A percentile compares a stretch with the other conserved stretches of the same genome.
These are phyloP conservation scores for Leavenworthia alabamica DNA, from an alignment of 345 rosid genomes.

Conservation along the genomic window DNA sequence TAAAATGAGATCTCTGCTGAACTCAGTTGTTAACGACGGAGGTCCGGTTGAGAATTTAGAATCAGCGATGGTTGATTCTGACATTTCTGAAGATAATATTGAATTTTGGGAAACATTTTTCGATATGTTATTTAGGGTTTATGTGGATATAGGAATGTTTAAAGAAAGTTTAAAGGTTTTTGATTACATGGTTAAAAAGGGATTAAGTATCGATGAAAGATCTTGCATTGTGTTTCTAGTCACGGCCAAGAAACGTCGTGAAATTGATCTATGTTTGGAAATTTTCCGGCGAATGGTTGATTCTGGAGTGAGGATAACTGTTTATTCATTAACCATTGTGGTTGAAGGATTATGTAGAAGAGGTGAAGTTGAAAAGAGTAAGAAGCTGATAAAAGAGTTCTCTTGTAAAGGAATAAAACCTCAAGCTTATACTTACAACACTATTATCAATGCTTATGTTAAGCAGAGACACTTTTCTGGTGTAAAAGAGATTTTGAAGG, in stretches of 20 bases:
- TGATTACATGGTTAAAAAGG: slow-evolving; percentile 44
- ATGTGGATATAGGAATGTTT: slow-evolving; percentile 54
- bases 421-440: slow-evolving; percentile 52
- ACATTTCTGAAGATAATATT: slow-evolving; percentile 23
- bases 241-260: slow-evolving; percentile 50
- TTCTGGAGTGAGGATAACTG: slow-evolving; percentile 42
- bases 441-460: slow-evolving; percentile 44
- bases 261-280: slow-evolving; percentile 41
- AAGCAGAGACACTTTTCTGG: slow-evolving; percentile 39
- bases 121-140: slow-evolving; percentile 64
- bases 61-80: slow-evolving; percentile 26
- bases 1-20: slow-evolving; percentile 46
- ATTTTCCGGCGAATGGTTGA: slow-evolving; percentile 54
- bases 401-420: slow-evolving; percentile 43
- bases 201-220: slow-evolving; percentile 54
- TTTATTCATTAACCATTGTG: slow-evolving; percentile 52
- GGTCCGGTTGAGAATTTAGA: slow-evolving; percentile 35
- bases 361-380: slow-evolving; percentile 41
- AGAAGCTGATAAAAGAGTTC: slow-evolving; percentile 41
- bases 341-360: slow-evolving; percentile 47
- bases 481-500: slow-evolving; percentile 40
- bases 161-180: slow-evolving; percentile 50
- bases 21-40: slow-evolving; percentile 33
- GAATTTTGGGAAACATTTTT: slow-evolving; percentile 43
- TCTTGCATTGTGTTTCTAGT: slow-evolving; percentile 67